Evolutionary conservation across 805 yeast species (phyloP).

Genomic region (Myxozyma mucilagina): DNA sequence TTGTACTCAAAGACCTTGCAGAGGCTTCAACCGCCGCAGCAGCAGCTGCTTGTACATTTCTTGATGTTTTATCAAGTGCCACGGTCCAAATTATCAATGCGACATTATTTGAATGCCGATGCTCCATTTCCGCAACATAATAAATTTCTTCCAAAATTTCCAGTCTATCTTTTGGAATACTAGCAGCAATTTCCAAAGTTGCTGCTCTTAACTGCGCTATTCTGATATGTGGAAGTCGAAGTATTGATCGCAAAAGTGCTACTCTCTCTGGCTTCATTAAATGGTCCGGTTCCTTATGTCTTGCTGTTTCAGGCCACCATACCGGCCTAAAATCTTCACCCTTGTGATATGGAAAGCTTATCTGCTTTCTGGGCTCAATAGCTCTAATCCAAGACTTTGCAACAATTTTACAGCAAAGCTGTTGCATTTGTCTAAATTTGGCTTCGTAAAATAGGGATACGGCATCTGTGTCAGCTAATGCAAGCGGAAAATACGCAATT

Average conservation of each 20-base stretch:
- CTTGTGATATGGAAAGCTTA: slow-evolving; percentile 59
- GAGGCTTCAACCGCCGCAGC: slow-evolving; percentile 17
- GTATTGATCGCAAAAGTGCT: slow-evolving; percentile 45
- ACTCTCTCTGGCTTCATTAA: slow-evolving; percentile 59
- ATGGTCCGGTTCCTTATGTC: slow-evolving; percentile 76
- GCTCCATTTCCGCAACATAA: slow-evolving; percentile 31
- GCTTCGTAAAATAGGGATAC: slow-evolving; percentile 21
- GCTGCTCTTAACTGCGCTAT: slow-evolving; percentile 20
- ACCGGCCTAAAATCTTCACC: slow-evolving; percentile 54
- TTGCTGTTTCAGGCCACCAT: slow-evolving; percentile 69
- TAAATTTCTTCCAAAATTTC: slow-evolving; percentile 31
- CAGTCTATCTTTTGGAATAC: slow-evolving; percentile 19
- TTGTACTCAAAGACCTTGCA: slow-evolving; percentile 2
- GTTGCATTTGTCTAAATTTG: slow-evolving; percentile 43
- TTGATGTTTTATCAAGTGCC: slow-evolving; percentile 1
- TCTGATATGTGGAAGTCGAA: slow-evolving; percentile 9
- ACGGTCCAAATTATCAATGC: slow-evolving; percentile 14
- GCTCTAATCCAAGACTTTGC: slow-evolving; percentile 68
- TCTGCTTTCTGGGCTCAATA: slow-evolving; percentile 67
- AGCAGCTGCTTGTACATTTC: slow-evolving; percentile 7
- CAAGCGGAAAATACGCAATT: slow-evolving; percentile 16
- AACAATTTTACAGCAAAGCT: slow-evolving; percentile 57
- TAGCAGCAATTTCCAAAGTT: slow-evolving; percentile 21
- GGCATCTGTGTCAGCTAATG: slow-evolving; percentile 6
- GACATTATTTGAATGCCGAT: slow-evolving; percentile 5